phyloP scores from a whole-genome alignment of 768 basidiomycete species.

The Pulveroboletus sp. region DNA sequence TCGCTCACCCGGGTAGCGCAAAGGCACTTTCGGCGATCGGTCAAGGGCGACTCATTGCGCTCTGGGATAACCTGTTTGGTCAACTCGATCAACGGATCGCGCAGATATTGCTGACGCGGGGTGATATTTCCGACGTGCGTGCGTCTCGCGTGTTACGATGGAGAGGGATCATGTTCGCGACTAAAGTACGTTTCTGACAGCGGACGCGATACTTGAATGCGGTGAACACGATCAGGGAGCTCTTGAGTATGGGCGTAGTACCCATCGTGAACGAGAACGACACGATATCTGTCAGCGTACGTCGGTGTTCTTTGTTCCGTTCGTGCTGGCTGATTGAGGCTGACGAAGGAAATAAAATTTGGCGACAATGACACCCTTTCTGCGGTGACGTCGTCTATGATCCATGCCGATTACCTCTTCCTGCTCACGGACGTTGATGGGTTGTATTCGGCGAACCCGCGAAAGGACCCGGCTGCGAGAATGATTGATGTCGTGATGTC shows the following conservation, averaged over 20 bases:
- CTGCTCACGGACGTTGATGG: constrained; percentile 96
- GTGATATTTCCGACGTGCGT: constrained; percentile 93
- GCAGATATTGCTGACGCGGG: constrained; percentile 89
- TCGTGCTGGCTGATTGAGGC: constrained; percentile 1
- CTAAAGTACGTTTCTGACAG: constrained; percentile 37
- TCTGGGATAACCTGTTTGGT: constrained; percentile 96
- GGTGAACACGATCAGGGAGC: constrained; percentile 89
- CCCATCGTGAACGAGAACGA: constrained; percentile 99
- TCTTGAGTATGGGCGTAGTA: constrained; percentile 89
- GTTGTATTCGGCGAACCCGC: constrained; percentile 91
- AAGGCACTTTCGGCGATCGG: constrained; percentile 96
- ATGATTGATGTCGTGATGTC: constrained; percentile 81
- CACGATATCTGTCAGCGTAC: constrained; percentile 92
- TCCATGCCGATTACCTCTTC: constrained; percentile 96
- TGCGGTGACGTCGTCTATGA: constrained; percentile 95
- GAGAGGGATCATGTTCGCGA: background rate
- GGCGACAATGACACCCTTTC: constrained; percentile 98
- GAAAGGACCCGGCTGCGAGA: constrained; percentile 79
- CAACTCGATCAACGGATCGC: constrained; percentile 94
- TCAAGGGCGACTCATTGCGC: constrained; percentile 90
- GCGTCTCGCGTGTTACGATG: background rate
- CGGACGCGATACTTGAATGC: constrained; percentile 95
- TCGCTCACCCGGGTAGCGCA: constrained; percentile 20
- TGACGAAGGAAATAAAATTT: constrained; percentile 94
- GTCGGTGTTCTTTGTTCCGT: constrained; percentile 27